Conservation (phyloP, 371 early-diverging fungal genomes). For the Saksenaea vasiformis region DNA sequence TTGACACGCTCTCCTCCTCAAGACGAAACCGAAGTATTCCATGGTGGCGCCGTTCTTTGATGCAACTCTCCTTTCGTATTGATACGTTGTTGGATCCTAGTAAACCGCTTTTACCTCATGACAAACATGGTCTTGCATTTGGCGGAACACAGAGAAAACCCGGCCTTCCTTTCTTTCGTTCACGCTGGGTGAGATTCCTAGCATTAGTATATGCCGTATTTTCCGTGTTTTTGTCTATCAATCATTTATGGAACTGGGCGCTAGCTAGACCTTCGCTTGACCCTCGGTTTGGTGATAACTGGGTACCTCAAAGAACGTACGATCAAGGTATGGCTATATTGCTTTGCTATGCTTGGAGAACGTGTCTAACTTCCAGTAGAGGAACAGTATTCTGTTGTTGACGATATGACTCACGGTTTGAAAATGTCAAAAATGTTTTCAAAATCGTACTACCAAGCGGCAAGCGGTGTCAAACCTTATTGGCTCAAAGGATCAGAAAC, state of each 20-base stretch:
- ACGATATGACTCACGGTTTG: conserved; percentile 43
- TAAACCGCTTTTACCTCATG: conserved; percentile 42
- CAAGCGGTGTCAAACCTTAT: conserved; percentile 37
- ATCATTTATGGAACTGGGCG: conserved; percentile 41
- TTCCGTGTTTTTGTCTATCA: conserved; percentile 42
- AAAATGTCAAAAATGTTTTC: conserved; percentile 51
- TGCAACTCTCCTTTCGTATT: conserved; percentile 10
- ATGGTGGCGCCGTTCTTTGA: conserved; percentile 12
- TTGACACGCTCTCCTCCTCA: background rate
- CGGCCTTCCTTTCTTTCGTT: conserved; percentile 18
- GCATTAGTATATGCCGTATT: conserved; percentile 42
- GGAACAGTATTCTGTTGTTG: conserved; percentile 34
- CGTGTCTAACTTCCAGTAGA: conserved; percentile 19
- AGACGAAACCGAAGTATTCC: background rate
- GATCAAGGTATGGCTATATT: conserved; percentile 31
- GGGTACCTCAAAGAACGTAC: conserved; percentile 48
- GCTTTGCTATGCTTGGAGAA: background rate
- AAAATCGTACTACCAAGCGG: conserved; percentile 39
- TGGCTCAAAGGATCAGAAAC: conserved; percentile 34
- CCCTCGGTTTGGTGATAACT: conserved; percentile 24
- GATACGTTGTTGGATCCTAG: conserved; percentile 30
- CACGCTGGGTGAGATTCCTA: conserved; percentile 32
- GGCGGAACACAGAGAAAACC: conserved; percentile 36
- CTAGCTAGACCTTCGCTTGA: conserved; percentile 13
- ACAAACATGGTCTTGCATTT: conserved; percentile 42